phyloP scores from a whole-genome alignment of 805 yeast species.

The Starmerella tilneyi region DNA sequence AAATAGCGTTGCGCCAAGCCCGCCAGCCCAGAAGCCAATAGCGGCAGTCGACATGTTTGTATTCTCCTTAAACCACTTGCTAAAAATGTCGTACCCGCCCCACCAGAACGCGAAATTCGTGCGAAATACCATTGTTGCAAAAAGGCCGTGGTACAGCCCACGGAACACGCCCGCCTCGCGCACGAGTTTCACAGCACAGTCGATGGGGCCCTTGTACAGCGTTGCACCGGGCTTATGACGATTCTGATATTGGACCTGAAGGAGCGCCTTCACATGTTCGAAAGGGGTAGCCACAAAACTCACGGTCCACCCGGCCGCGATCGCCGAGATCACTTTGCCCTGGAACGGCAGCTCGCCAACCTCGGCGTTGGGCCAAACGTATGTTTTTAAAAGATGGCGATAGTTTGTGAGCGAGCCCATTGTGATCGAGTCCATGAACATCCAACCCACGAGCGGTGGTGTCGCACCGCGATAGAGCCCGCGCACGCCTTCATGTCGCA shows the following conservation, averaged over 20 bases:
- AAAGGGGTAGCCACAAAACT: slow-evolving; percentile 94
- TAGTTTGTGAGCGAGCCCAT: slow-evolving; percentile 76
- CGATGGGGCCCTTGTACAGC: slow-evolving; percentile 69
- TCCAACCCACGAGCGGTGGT: slow-evolving; percentile 91
- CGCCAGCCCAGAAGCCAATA: slow-evolving; percentile 86
- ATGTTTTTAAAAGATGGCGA: slow-evolving; percentile 53
- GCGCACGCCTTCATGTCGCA: slow-evolving; percentile 59
- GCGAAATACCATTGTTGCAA: slow-evolving; percentile 80
- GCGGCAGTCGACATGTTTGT: slow-evolving; percentile 59
- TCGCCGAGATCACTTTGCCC: slow-evolving; percentile 74
- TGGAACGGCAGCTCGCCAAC: slow-evolving; percentile 48
- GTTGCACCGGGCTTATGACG: too few species aligned
- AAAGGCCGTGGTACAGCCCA: slow-evolving; percentile 70
- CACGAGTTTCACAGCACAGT: slow-evolving; percentile 41
- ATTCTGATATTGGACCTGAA: slow-evolving; percentile 86
- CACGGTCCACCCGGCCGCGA: slow-evolving; percentile 75
- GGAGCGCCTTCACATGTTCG: slow-evolving; percentile 76
- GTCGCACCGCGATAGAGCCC: slow-evolving; percentile 87
- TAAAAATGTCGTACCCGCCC: slow-evolving; percentile 81
- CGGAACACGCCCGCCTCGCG: slow-evolving; percentile 46
- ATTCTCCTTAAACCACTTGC: slow-evolving; percentile 53
- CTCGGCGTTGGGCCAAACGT: slow-evolving; percentile 47
- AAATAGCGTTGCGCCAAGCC: slow-evolving; percentile 65
- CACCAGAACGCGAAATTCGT: slow-evolving; percentile 85
- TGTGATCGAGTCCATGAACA: slow-evolving; percentile 85